Evolutionary conservation across 441 rosid genomes (phyloP), one percentile per base, ranked within the genome.

Genomic region (Breynia disticha): DNA sequence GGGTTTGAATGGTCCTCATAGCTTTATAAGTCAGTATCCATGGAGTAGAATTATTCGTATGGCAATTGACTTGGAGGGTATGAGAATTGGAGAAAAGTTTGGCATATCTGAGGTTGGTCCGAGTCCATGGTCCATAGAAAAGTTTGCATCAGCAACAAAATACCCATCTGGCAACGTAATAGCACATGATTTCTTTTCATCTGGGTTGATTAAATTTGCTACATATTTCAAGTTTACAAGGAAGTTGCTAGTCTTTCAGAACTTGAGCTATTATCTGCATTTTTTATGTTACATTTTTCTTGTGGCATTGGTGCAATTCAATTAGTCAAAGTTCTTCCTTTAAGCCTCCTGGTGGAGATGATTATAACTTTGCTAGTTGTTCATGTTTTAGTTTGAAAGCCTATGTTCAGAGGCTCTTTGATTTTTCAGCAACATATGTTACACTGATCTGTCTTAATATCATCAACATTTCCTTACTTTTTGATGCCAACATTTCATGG

Each of bases 1-100:
- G 66, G 98, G 98, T 67, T 81, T 93, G 58, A 81, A 56, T 71
- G 98, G 98, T 45, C 97, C 98, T 74, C 97, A 88, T 78, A 88
- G 97, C 81, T 93, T 93, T 60, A 74, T 86, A 22, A 93, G 97
- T 71, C 98, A 91, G 97, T 95, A 91, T 77, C 97, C 95, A 19
- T 91, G 91, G 97, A 84, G 82, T 71, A 54, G 60, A 66, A 82
- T 87, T 57, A 54, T 91, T 66, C 83, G 74, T 48, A 50, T 82
- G 78, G 98, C 94, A 66, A 54, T 91, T 63, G 97, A 91, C 79
- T 63, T 91, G 74, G 98, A 91, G 75, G 95, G 97, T 60, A 91
- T 91, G 97, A 95, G 95, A 41, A 50, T 80, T 37, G 98, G 98
- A 57, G 98, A 97, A 54, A 88, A 81, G 77, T 86, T 97, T 10